Percentiles rank a stretch among this genome's conserved stretches.
These are phyloP conservation scores for Monilinia fructigena DNA, from an alignment of 2,329 filamentous ascomycete species.

Conservation along the genomic window DNA sequence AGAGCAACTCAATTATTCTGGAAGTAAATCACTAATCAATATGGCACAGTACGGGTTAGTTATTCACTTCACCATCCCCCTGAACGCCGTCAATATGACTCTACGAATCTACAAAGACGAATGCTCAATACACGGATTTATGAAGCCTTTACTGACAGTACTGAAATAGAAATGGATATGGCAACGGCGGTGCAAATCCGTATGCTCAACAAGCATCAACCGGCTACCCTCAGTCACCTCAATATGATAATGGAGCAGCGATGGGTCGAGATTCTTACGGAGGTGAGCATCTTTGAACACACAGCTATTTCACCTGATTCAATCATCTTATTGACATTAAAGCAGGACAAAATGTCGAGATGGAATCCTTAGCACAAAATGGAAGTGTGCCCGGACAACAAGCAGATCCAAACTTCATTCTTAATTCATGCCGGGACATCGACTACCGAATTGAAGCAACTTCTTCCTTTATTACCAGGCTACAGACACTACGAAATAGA, in stretches of 20 bases:
- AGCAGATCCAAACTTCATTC: constrained; percentile 69
- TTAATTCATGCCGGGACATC: constrained; percentile 82
- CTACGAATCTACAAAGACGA: neutral
- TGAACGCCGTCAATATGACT: neutral
- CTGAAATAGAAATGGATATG: neutral
- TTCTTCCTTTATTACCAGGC: too few relatives aligned
- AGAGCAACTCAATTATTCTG: constrained; percentile 16
- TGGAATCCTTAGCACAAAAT: constrained; percentile 56
- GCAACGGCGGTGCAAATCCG: neutral
- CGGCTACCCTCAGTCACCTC: constrained; percentile 21
- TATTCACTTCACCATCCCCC: constrained; percentile 14
- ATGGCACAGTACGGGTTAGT: constrained; percentile 41
- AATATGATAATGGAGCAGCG: constrained; percentile 43
- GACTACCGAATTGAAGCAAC: constrained; percentile 47
- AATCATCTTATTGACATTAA: too few relatives aligned
- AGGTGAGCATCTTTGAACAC: constrained; percentile 35
- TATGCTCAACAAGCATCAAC: constrained; percentile 53
- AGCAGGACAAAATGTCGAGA: constrained; percentile 58
- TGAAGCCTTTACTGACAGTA: neutral
- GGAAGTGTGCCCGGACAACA: constrained; percentile 48
- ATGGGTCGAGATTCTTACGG: constrained; percentile 44
- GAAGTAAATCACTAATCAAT: constrained; percentile 29
- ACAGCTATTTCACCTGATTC: neutral
- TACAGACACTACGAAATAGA: too few relatives aligned
- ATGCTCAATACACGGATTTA: too few relatives aligned